Conservation (phyloP, 306 rosid species). For the Phaseolus lunatus region DNA sequence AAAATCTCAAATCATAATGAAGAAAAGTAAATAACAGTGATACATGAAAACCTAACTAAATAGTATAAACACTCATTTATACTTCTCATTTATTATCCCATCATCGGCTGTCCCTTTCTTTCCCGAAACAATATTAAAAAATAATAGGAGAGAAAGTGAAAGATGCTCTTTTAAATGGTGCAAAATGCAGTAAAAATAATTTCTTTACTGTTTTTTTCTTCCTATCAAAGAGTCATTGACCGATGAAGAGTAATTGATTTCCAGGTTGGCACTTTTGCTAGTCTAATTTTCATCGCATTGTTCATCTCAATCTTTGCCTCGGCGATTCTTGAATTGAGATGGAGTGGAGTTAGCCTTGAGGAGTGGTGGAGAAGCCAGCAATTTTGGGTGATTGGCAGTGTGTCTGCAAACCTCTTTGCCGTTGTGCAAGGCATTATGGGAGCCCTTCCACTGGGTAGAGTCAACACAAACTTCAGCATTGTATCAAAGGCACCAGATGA, state of each 20-base stretch:
- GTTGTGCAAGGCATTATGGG: slow-evolving; percentile 72
- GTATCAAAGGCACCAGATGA: slow-evolving; percentile 83
- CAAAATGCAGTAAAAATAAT: background rate
- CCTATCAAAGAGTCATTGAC: background rate
- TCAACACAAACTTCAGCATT: slow-evolving; percentile 72
- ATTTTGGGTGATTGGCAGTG: slow-evolving; percentile 97
- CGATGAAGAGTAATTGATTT: slow-evolving; percentile 42
- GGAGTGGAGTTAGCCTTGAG: slow-evolving; percentile 96
- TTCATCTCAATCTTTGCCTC: slow-evolving; percentile 82
- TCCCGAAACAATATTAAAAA: too few species aligned
- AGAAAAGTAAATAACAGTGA: background rate
- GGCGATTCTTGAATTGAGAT: slow-evolving; percentile 86
- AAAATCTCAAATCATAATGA: background rate
- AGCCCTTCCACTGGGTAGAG: slow-evolving; percentile 58
- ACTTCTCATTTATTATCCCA: too few species aligned
- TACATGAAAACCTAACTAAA: too few species aligned
- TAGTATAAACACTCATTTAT: too few species aligned
- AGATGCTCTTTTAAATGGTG: too few species aligned
- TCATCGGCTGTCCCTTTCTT: too few species aligned
- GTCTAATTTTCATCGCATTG: slow-evolving; percentile 73
- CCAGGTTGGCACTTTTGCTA: slow-evolving; percentile 91
- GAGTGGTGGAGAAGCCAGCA: slow-evolving; percentile 99
- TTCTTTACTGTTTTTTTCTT: background rate
- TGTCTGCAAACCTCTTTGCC: slow-evolving; percentile 87
- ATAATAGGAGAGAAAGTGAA: too few species aligned